Base-by-base conservation (phyloP, 495 filamentous ascomycete genomes). In the Neurospora intermedia region DNA sequence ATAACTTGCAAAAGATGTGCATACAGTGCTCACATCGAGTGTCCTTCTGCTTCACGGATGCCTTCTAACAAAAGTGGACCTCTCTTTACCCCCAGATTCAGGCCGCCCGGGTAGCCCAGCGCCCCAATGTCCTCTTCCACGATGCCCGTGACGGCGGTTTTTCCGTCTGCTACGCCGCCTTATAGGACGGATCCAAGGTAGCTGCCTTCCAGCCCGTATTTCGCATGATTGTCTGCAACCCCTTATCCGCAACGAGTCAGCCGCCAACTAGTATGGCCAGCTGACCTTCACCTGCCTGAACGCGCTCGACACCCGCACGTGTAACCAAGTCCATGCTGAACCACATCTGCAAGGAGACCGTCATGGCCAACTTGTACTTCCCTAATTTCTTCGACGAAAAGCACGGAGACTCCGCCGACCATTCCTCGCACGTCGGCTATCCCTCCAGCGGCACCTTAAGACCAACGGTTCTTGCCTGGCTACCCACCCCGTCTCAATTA, bases 181-280 rank as follows among this genome's bases (percentile, higher is more conserved):
- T 79, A 31, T 78, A 81, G 70, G 83, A 77, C 39, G 74, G 69
- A 0, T 78, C 70, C 38, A 82, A 77, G n/a, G 81, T 84, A 70
- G 86, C 84, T 0, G 84, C 83, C 54, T 86, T 86, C 73, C 73
- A 77, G 43, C 80, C 83, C 40, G 90, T 88, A 38, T 91, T 93
- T 79, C 92, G 91, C 74, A 94, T 95, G 90, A 75, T 94, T 18
- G 86, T 89, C 54, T 93, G 93, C 45, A 83, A 91, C 77, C 84
- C 0, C 80, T 75, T 71, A 79, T 75, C n/a, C 78, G 82, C 70
- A 80, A 77, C 48, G 48, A 31, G 23, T 16, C 48, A 13, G 23
- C 48, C 48, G 81, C 82, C 1, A 69, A 76, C 38, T 76, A 77
- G 43, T 83, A 75, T 74, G 79, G 81, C 9, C 82, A 83, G 62